Conservation (phyloP, 192 early-diverging fungal species). For the Podila horticola region DNA sequence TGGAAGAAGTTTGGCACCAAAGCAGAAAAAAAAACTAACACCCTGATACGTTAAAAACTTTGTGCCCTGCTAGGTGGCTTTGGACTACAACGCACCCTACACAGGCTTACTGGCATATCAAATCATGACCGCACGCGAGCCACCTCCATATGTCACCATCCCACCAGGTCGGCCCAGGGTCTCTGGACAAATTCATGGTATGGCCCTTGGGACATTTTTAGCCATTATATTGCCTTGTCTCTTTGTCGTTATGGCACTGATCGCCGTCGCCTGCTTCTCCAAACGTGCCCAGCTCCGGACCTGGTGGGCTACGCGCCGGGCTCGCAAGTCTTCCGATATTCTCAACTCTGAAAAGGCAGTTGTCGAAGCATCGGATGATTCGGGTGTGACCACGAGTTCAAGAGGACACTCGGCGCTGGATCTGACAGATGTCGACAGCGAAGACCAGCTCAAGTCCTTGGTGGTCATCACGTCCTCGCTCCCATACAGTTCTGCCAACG, state of each 20-base stretch:
- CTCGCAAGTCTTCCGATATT: no score
- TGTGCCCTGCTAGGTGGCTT: conserved; percentile 45
- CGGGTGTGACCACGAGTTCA: no score
- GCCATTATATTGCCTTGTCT: not conserved
- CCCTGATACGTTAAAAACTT: no score
- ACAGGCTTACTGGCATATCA: conserved; percentile 60
- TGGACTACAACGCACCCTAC: conserved; percentile 63
- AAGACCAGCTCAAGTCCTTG: no score
- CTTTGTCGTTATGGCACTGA: not conserved
- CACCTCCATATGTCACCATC: conserved; percentile 56
- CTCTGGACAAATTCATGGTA: not conserved
- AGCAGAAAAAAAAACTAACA: not conserved
- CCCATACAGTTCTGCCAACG: no score
- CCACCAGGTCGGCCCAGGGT: conserved; percentile 34
- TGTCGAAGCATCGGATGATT: no score
- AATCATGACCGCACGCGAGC: conserved; percentile 36
- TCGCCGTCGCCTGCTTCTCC: not conserved
- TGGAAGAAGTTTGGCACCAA: no score
- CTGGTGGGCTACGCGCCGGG: not conserved
- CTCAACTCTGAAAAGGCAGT: no score
- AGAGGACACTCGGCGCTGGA: no score
- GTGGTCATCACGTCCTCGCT: no score
- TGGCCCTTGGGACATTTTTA: not conserved
- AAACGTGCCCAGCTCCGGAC: not conserved
- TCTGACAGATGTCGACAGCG: no score